These are phyloP conservation scores for Halocafeteria seosinensis DNA, from an alignment of 108 stramenopile genomes.

Conservation along the genomic window DNA sequence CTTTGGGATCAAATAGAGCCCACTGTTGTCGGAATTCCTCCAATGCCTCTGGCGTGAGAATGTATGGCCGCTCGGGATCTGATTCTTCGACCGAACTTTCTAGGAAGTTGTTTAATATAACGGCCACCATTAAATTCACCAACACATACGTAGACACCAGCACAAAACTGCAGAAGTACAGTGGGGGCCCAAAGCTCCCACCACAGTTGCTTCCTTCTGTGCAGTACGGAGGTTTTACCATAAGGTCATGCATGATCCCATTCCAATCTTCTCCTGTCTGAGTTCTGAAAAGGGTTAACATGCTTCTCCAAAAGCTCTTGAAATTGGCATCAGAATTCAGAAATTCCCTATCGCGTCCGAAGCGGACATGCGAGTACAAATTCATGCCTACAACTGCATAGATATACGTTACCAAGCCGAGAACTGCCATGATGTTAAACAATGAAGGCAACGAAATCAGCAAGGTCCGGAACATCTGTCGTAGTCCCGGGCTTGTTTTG, in stretches of 20 bases:
- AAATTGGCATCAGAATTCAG: slow-evolving; percentile 45
- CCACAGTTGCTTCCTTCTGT: background rate
- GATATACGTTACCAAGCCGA: slow-evolving; percentile 47
- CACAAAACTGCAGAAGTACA: slow-evolving; percentile 38
- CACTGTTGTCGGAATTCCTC: too few relatives aligned
- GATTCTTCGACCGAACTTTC: too few relatives aligned
- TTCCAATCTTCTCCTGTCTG: slow-evolving; percentile 57
- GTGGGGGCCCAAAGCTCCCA: background rate
- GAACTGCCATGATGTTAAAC: slow-evolving; percentile 39
- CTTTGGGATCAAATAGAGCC: too few relatives aligned
- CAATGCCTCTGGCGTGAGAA: too few relatives aligned
- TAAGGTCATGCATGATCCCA: slow-evolving; percentile 35
- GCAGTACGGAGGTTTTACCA: too few relatives aligned
- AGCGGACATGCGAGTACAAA: slow-evolving; percentile 18
- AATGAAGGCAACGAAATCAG: slow-evolving; percentile 37
- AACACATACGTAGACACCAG: slow-evolving; percentile 33
- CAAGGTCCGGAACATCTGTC: slow-evolving; percentile 41
- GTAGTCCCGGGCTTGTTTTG: slow-evolving; percentile 24
- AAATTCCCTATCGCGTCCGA: slow-evolving; percentile 25
- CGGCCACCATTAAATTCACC: slow-evolving; percentile 41
- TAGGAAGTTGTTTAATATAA: slow-evolving; percentile 44
- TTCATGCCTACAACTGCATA: slow-evolving; percentile 44
- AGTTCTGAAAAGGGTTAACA: slow-evolving; percentile 45
- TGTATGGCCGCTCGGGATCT: too few relatives aligned
- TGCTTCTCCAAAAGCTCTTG: slow-evolving; percentile 31